These are phyloP conservation scores for Exophiala dermatitidis DNA, from an alignment of 2,329 filamentous ascomycete genomes.

Conservation along the genomic window DNA sequence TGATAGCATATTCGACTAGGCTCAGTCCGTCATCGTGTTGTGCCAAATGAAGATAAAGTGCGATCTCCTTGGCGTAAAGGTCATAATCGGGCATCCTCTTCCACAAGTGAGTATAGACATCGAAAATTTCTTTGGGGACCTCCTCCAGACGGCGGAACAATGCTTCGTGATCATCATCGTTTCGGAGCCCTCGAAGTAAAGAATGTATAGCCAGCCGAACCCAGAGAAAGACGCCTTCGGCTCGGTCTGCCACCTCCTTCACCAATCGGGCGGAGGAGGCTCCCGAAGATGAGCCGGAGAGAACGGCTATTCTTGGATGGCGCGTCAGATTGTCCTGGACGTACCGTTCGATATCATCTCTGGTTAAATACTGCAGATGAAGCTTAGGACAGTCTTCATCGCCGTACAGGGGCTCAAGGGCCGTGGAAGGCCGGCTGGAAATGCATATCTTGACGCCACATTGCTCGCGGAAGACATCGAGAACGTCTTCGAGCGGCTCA, in stretches of 20 bases:
- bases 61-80: conserved; percentile 3
- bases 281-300: background rate
- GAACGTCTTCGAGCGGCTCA: background rate
- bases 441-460: background rate
- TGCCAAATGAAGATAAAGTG: background rate
- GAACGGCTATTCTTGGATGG: background rate
- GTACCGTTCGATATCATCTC: background rate
- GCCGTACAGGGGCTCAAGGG: background rate
- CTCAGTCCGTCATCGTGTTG: background rate
- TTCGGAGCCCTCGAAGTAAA: background rate
- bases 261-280: background rate
- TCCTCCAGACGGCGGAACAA: background rate
- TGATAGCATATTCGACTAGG: background rate
- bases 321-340: background rate
- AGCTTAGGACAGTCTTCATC: background rate
- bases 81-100: conserved; percentile 1
- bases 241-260: background rate
- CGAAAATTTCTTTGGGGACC: background rate
- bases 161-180: background rate
- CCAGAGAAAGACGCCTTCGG: conserved; percentile 7
- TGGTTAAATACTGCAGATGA: background rate
- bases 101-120: conserved; percentile 5
- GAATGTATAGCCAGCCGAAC: conserved; percentile 1
- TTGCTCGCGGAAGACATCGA: background rate
- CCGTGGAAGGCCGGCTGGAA: background rate